Percentiles rank a stretch among this genome's conserved stretches.
Evolutionary conservation across 202 grass and related monocot genomes (phyloP).

Genomic region (Carex arenaria): DNA sequence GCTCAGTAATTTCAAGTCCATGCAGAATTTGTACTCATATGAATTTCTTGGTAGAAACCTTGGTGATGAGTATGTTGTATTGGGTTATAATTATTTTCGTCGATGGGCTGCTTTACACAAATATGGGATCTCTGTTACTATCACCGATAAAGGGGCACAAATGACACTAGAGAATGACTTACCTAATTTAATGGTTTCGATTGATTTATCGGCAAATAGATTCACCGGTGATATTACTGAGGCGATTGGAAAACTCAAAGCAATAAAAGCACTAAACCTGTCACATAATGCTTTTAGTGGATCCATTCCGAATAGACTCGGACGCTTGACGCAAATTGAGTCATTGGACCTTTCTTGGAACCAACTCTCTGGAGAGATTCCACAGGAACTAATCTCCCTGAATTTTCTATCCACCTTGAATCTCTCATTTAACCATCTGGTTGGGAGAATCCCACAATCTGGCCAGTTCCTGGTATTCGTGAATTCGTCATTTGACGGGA

Average conservation of each 20-base stretch:
- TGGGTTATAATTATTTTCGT: too few relatives aligned
- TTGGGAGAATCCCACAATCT: neutral
- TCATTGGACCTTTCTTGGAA: neutral
- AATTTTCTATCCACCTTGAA: neutral
- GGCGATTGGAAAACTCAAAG: neutral
- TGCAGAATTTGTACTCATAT: neutral
- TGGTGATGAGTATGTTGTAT: too few relatives aligned
- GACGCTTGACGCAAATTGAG: neutral
- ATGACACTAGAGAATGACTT: too few relatives aligned
- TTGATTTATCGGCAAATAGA: neutral
- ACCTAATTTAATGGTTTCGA: neutral
- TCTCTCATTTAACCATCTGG: constrained; percentile 1
- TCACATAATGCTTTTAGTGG: neutral
- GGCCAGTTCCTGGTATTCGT: neutral
- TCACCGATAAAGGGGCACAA: too few relatives aligned
- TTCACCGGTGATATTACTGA: neutral
- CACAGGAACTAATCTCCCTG: neutral
- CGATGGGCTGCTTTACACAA: too few relatives aligned
- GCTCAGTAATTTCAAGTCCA: neutral
- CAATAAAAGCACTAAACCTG: neutral
- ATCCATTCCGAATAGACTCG: neutral
- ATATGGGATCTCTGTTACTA: neutral
- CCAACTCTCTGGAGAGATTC: neutral
- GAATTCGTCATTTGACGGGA: too few relatives aligned
- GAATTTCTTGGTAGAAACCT: neutral